These are phyloP conservation scores for Chenopodium formosanum DNA, from an alignment of 148 eudicot species.

Conservation along the genomic window DNA sequence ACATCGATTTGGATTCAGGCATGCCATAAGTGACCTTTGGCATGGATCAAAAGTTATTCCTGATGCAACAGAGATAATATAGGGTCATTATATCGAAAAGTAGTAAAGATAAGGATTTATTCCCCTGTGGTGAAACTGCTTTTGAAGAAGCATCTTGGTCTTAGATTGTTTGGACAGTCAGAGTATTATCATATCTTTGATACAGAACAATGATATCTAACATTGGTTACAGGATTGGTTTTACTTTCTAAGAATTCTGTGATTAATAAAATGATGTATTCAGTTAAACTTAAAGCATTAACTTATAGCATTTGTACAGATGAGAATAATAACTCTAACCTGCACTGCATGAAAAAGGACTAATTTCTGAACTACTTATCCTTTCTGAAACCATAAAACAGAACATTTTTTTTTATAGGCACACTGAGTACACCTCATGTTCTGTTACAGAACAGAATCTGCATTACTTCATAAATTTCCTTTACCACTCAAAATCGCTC, in stretches of 20 bases:
- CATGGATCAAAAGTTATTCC: slow-evolving; percentile 4
- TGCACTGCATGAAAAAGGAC: not conserved
- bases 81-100: slow-evolving; percentile 17
- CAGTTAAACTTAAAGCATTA: too few species aligned
- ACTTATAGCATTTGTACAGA: not conserved
- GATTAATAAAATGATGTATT: too few species aligned
- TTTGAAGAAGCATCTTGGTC: slow-evolving; percentile 6
- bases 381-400: not conserved
- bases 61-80: slow-evolving; percentile 17
- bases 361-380: not conserved
- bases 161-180: not conserved
- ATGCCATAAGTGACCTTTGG: slow-evolving; percentile 9
- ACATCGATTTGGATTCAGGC: slow-evolving; percentile 1
- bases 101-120: slow-evolving; percentile 6
- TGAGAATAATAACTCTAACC: not conserved
- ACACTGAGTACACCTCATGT: not conserved
- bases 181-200: not conserved
- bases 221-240: too few species aligned
- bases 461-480: not conserved
- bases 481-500: too few species aligned
- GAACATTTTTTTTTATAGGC: too few species aligned
- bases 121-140: not conserved
- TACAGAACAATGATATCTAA: not conserved
- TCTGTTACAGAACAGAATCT: not conserved
- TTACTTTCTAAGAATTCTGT: too few species aligned